Conservation (phyloP, 768 basidiomycete species). For the Termitomyces sp. region DNA sequence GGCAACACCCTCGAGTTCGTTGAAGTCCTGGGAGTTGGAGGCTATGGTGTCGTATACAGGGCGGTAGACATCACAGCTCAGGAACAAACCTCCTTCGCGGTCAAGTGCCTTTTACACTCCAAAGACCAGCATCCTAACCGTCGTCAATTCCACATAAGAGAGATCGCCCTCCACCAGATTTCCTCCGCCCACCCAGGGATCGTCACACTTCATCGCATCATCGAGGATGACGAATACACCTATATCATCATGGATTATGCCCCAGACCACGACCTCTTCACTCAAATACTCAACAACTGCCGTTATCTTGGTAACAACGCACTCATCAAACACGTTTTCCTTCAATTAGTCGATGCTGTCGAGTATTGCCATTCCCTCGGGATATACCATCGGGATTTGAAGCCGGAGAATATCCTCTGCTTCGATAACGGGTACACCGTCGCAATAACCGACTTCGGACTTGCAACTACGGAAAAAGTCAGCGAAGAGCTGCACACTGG, state of each 20-base stretch:
- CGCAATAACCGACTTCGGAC: constrained; percentile 92
- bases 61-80: constrained; percentile 62
- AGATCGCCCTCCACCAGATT: constrained; percentile 78
- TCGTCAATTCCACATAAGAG: constrained; percentile 79
- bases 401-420: constrained; percentile 94
- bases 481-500: constrained; percentile 92
- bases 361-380: constrained; percentile 89
- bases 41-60: constrained; percentile 94
- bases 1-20: constrained; percentile 77
- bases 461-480: constrained; percentile 82
- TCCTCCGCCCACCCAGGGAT: constrained; percentile 76
- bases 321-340: constrained; percentile 86
- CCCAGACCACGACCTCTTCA: constrained; percentile 86
- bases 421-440: constrained; percentile 73
- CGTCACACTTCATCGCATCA: constrained; percentile 84
- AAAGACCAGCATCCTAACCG: constrained; percentile 47
- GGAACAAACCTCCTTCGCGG: constrained; percentile 65
- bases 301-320: constrained; percentile 81
- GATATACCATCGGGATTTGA: constrained; percentile 95
- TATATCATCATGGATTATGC: constrained; percentile 96
- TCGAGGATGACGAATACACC: constrained; percentile 78
- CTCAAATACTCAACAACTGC: constrained; percentile 76
- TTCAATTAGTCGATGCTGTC: constrained; percentile 91
- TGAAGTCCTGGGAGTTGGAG: constrained; percentile 86
- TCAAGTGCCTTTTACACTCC: constrained; percentile 81